A percentile compares a stretch with the other conserved stretches of the same genome.
Evolutionary conservation across 805 yeast species (phyloP).

Genomic region (Starmera pachycereana): DNA sequence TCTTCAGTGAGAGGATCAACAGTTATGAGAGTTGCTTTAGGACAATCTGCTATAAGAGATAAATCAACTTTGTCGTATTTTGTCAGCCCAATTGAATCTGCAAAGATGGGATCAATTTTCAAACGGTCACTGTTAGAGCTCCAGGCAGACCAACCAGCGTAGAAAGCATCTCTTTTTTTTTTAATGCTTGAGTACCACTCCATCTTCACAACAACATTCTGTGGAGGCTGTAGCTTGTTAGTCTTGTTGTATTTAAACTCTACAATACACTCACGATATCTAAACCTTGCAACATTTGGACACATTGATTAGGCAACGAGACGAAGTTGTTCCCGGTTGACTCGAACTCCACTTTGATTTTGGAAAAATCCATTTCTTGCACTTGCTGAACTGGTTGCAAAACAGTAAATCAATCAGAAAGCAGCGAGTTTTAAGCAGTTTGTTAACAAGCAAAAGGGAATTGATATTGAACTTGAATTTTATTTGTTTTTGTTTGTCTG

Average conservation of each 20-base stretch:
- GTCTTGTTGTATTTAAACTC: not conserved
- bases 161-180: conserved; percentile 20
- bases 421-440: too few relatives aligned
- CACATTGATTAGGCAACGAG: not conserved
- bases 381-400: too few relatives aligned
- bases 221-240: conserved; percentile 25
- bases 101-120: conserved; percentile 63
- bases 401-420: too few relatives aligned
- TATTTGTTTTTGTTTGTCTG: too few relatives aligned
- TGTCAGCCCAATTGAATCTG: conserved; percentile 34
- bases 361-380: too few relatives aligned
- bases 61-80: conserved; percentile 33
- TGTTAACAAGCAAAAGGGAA: too few relatives aligned
- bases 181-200: conserved; percentile 19
- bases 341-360: too few relatives aligned
- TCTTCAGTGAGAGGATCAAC: conserved; percentile 68
- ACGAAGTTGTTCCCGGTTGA: not conserved
- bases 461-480: too few relatives aligned
- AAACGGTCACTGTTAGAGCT: conserved; percentile 22
- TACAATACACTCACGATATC: not conserved
- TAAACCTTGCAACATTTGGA: not conserved
- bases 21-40: conserved; percentile 50
- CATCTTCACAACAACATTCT: conserved; percentile 45
- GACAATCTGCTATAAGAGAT: conserved; percentile 36
- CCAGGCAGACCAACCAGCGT: conserved; percentile 62